Conservation (phyloP, 148 eudicot species). For the Diospyros kaki region DNA sequence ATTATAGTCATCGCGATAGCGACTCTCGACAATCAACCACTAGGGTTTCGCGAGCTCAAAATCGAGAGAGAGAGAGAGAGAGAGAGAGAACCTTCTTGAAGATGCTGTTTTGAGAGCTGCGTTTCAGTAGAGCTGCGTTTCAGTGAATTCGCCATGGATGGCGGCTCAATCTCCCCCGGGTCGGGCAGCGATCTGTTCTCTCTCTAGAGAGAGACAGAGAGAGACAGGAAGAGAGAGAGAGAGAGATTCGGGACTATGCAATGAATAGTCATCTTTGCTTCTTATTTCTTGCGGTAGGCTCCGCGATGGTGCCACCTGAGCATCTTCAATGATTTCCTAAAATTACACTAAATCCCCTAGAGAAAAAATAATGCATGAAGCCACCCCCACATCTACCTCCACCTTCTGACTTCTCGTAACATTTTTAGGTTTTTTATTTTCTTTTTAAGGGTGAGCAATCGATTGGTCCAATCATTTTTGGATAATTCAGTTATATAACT, state of each 20-base stretch:
- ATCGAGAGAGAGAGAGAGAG: background rate
- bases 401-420: too few species aligned
- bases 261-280: background rate
- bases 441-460: too few species aligned
- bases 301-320: background rate
- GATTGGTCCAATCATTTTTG: too few species aligned
- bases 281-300: background rate
- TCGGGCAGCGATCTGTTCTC: background rate
- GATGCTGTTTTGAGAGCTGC: background rate
- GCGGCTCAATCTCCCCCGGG: background rate
- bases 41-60: background rate
- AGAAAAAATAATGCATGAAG: too few species aligned
- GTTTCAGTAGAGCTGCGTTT: background rate
- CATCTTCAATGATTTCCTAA: too few species aligned
- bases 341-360: too few species aligned
- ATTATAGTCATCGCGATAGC: background rate
- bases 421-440: too few species aligned
- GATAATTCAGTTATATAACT: too few species aligned
- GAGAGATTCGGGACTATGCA: background rate
- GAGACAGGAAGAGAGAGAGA: slow-evolving; percentile 7
- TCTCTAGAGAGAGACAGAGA: slow-evolving; percentile 5
- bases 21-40: slow-evolving; percentile 4
- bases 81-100: background rate
- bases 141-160: background rate
- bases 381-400: too few species aligned